phyloP scores from a whole-genome alignment of 441 rosid genomes.

The Cnidoscolus chayamansa region DNA sequence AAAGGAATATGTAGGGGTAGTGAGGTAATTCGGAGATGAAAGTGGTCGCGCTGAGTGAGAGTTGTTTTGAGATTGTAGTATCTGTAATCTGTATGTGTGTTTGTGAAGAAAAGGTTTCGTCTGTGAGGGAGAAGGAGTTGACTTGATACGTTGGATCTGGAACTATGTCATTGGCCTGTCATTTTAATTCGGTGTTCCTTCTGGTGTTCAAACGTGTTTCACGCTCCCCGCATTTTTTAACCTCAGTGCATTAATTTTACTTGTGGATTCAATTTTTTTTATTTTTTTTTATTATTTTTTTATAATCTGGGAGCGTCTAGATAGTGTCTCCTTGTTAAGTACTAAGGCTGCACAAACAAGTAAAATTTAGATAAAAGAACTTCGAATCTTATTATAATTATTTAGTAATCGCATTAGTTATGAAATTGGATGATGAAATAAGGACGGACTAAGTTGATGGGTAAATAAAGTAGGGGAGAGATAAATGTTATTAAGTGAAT shows the following conservation, averaged over 20 bases:
- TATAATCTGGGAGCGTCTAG: too few species aligned
- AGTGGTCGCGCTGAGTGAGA: neutral
- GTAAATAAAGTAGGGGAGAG: neutral
- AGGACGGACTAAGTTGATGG: too few species aligned
- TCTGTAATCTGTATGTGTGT: slow-evolving; percentile 16
- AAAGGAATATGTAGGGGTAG: slow-evolving; percentile 11
- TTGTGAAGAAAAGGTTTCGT: slow-evolving; percentile 27
- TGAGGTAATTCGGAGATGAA: slow-evolving; percentile 20
- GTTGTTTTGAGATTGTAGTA: too few species aligned
- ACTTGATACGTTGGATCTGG: slow-evolving; percentile 47
- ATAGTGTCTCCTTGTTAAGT: too few species aligned
- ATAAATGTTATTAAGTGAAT: neutral
- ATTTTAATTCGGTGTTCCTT: slow-evolving; percentile 7
- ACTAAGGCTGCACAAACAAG: too few species aligned
- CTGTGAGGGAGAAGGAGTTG: slow-evolving; percentile 33
- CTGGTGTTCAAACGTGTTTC: neutral
- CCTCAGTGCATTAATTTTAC: too few species aligned
- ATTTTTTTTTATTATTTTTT: too few species aligned
- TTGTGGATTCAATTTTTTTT: too few species aligned
- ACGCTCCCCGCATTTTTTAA: neutral
- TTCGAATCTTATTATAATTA: too few species aligned
- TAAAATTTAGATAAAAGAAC: too few species aligned
- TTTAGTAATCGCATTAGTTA: neutral
- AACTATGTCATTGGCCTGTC: slow-evolving; percentile 22
- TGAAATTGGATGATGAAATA: too few species aligned